Evolutionary conservation across 148 eudicot genomes (phyloP).

Genomic region (Vaccinium corymbosum): DNA sequence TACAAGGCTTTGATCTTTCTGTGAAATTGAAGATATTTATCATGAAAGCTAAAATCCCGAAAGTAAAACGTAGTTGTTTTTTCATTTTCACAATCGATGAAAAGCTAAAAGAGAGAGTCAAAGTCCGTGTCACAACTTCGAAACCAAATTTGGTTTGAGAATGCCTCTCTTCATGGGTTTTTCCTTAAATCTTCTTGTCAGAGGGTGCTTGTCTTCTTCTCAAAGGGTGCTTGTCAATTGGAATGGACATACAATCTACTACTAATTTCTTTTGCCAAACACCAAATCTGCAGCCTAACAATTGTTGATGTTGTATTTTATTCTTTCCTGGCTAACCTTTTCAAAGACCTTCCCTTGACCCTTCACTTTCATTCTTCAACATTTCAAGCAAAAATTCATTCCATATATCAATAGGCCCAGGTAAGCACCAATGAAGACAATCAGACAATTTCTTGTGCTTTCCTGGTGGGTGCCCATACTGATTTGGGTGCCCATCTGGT

Average conservation of each 20-base stretch:
- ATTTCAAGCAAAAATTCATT: slow-evolving; percentile 52
- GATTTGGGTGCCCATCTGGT: slow-evolving; percentile 48
- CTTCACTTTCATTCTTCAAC: slow-evolving; percentile 35
- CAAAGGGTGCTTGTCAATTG: not conserved
- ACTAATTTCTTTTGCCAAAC: not conserved
- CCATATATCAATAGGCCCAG: slow-evolving; percentile 63
- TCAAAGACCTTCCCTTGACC: slow-evolving; percentile 14
- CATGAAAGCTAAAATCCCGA: not conserved
- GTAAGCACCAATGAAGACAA: slow-evolving; percentile 86
- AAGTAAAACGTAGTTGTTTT: not conserved
- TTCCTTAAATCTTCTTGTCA: not conserved
- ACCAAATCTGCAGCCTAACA: not conserved
- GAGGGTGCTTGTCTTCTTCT: not conserved
- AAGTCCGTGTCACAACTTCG: not conserved
- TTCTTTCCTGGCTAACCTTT: not conserved
- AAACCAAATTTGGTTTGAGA: not conserved
- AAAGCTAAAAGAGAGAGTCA: not conserved
- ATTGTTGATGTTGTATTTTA: not conserved
- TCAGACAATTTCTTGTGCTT: slow-evolving; percentile 44
- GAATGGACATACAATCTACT: not conserved
- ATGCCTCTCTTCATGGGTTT: not conserved
- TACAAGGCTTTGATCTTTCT: not conserved
- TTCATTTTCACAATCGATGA: not conserved
- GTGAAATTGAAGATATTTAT: not conserved
- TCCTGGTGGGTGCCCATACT: slow-evolving; percentile 47